Percentiles rank a stretch among this genome's conserved stretches.
phyloP scores from a whole-genome alignment of 2,329 filamentous ascomycete genomes.

The Fusarium nisikadoi region DNA sequence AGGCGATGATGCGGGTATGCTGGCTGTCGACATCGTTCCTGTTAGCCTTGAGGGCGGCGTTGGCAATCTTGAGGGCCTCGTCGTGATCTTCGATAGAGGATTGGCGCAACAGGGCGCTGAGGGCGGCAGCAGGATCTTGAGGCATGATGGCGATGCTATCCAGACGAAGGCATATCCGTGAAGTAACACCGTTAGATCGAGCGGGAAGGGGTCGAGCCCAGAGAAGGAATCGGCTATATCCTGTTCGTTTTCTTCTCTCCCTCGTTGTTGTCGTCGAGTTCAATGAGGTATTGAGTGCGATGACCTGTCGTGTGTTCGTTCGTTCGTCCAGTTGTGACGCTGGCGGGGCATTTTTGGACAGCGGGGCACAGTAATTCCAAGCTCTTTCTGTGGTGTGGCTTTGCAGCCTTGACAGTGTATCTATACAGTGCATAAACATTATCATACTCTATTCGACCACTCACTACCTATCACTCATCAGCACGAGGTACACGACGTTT shows the following conservation, averaged over 20 bases:
- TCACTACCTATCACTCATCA: neutral
- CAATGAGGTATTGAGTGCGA: slow-evolving; percentile 11
- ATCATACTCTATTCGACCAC: neutral
- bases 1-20: slow-evolving; percentile 76
- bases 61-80: slow-evolving; percentile 74
- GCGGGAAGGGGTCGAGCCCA: neutral
- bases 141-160: slow-evolving; percentile 48
- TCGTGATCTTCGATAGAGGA: slow-evolving; percentile 76
- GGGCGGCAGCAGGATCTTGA: slow-evolving; percentile 60
- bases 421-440: neutral
- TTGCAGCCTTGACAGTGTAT: slow-evolving; percentile 32
- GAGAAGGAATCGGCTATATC: neutral
- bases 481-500: neutral
- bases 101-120: slow-evolving; percentile 65
- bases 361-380: slow-evolving; percentile 41
- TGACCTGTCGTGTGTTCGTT: slow-evolving; percentile 33
- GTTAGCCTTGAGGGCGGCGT: slow-evolving; percentile 69
- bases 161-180: slow-evolving; percentile 41
- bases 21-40: slow-evolving; percentile 69
- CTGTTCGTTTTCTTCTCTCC: slow-evolving; percentile 1
- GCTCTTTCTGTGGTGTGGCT: slow-evolving; percentile 31
- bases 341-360: slow-evolving; percentile 47
- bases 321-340: slow-evolving; percentile 17
- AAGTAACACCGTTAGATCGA: neutral
- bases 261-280: slow-evolving; percentile 14